Evolutionary conservation across 495 filamentous ascomycete genomes (phyloP).

Genomic region (Elaphomyces granulatus): DNA sequence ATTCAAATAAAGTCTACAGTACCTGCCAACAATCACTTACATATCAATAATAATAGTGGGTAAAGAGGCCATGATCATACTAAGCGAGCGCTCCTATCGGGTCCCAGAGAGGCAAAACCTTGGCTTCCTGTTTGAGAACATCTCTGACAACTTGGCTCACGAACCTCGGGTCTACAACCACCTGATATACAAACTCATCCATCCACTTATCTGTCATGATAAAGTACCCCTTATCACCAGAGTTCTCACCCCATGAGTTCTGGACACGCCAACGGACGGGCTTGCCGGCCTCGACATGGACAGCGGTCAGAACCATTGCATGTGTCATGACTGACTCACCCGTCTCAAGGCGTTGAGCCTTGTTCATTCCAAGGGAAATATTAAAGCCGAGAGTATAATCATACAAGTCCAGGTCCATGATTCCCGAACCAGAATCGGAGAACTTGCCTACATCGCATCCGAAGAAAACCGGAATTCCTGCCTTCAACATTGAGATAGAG

Average conservation of each 20-base stretch:
- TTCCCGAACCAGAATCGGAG: constrained; percentile 44
- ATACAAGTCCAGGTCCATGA: constrained; percentile 60
- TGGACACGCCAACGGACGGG: constrained; percentile 70
- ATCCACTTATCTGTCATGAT: constrained; percentile 82
- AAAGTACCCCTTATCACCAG: constrained; percentile 64
- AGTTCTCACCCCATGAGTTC: constrained; percentile 60
- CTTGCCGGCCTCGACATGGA: constrained; percentile 53
- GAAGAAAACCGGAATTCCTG: constrained; percentile 72
- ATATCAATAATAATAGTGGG: too few species aligned
- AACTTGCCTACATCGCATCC: constrained; percentile 79
- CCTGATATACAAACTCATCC: constrained; percentile 78
- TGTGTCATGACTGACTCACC: constrained; percentile 75
- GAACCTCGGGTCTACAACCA: constrained; percentile 63
- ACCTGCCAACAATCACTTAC: too few species aligned
- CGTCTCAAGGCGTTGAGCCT: constrained; percentile 52
- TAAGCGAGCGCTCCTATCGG: constrained; percentile 77
- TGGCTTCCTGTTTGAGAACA: constrained; percentile 51
- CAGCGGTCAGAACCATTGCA: constrained; percentile 79
- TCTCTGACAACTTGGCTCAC: constrained; percentile 50
- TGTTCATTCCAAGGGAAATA: constrained; percentile 51
- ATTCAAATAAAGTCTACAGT: too few species aligned
- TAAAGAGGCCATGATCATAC: too few species aligned
- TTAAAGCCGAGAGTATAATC: constrained; percentile 73
- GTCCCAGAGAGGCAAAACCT: constrained; percentile 69
- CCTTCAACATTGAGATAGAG: constrained; percentile 59